phyloP scores from a whole-genome alignment of 2,329 filamentous ascomycete genomes.

The Colletotrichum australisinense region DNA sequence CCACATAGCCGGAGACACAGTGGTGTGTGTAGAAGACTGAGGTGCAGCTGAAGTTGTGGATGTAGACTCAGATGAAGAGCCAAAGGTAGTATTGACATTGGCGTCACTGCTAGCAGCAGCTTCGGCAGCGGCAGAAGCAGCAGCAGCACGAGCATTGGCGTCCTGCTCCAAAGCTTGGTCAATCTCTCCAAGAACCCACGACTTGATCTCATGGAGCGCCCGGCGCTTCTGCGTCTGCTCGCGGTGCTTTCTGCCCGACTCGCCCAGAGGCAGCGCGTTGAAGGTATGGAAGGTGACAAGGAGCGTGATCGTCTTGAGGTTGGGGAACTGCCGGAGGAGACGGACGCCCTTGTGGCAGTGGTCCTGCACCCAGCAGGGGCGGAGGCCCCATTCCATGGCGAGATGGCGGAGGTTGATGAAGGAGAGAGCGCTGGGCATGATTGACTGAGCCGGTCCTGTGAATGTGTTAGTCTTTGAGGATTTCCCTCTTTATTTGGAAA shows the following conservation, averaged over 20 bases:
- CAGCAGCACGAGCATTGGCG: neutral
- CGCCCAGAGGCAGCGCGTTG: neutral
- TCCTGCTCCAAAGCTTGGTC: neutral
- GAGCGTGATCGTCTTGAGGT: constrained; percentile 14
- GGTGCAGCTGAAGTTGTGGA: neutral
- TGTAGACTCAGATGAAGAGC: no score
- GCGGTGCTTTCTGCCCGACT: constrained; percentile 7
- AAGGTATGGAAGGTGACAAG: constrained; percentile 17
- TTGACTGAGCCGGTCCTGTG: neutral
- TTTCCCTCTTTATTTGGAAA: no score
- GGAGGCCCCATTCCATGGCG: constrained; percentile 34
- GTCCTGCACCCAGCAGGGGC: constrained; percentile 18
- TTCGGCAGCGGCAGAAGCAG: no score
- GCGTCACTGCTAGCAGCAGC: no score
- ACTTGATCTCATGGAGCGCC: constrained; percentile 14
- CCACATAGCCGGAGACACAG: neutral
- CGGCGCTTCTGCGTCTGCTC: constrained; percentile 2
- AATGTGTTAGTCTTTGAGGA: neutral
- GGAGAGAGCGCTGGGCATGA: constrained; percentile 5
- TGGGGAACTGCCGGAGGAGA: constrained; percentile 22
- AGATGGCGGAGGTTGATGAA: constrained; percentile 21
- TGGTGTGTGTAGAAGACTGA: no score
- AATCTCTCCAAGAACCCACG: neutral
- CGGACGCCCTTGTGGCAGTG: neutral
- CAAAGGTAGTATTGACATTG: no score